Evolutionary conservation across 2,329 filamentous ascomycete species (phyloP).

Genomic region (Setomelanomma holmii): DNA sequence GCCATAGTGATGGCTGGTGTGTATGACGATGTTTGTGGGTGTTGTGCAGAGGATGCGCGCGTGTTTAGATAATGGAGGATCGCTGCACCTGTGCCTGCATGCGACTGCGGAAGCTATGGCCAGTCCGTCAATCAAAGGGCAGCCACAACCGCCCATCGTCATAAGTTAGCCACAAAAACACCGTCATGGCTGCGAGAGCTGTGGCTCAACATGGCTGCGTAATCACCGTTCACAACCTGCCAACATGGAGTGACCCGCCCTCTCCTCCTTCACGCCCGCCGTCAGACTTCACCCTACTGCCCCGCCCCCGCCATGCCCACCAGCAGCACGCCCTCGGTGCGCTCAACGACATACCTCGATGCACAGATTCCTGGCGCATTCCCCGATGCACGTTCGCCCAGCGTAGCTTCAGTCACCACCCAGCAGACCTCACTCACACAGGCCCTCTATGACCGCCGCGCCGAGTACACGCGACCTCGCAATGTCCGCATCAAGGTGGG

Average conservation of each 20-base stretch:
- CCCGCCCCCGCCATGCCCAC: conserved; percentile 37
- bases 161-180: background rate
- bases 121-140: conserved; percentile 2
- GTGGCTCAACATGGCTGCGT: conserved; percentile 23
- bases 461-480: conserved; percentile 79
- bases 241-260: conserved; percentile 14
- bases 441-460: conserved; percentile 72
- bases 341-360: conserved; percentile 46
- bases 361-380: conserved; percentile 60
- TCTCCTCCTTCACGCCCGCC: background rate
- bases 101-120: background rate
- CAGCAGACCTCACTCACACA: conserved; percentile 59
- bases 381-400: conserved; percentile 40
- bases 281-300: background rate
- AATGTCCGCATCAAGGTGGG: conserved; percentile 86
- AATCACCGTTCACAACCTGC: conserved; percentile 1
- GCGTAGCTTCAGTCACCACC: conserved; percentile 40
- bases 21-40: background rate
- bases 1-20: conserved; percentile 30
- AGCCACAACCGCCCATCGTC: background rate
- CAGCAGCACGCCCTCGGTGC: conserved; percentile 23
- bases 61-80: too few species aligned
- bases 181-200: conserved; percentile 16
- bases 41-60: conserved; percentile 3
- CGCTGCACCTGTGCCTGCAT: background rate